phyloP scores from a whole-genome alignment of 257 asterid species.

The Lycium ferocissimum region DNA sequence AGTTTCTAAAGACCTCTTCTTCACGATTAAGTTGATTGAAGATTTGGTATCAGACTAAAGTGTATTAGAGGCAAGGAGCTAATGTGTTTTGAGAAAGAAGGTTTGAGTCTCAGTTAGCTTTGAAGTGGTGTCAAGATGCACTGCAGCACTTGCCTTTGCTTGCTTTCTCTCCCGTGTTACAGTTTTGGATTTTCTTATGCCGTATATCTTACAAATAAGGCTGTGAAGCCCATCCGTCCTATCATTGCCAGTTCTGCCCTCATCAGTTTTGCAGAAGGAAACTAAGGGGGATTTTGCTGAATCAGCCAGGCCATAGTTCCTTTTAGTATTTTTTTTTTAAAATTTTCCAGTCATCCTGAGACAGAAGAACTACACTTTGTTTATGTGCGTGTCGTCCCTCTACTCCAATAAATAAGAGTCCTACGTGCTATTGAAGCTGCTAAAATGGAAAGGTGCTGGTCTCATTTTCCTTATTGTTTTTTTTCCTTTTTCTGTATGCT shows the following conservation, averaged over 20 bases:
- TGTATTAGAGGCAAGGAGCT: constrained; percentile 34
- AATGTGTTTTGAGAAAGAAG: constrained; percentile 41
- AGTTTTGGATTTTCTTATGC: constrained; percentile 44
- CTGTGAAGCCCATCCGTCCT: constrained; percentile 55
- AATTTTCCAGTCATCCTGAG: constrained; percentile 41
- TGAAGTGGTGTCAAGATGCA: constrained; percentile 51
- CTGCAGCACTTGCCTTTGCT: constrained; percentile 41
- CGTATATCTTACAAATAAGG: constrained; percentile 57
- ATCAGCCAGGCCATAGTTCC: constrained; percentile 57
- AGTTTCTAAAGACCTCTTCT: constrained; percentile 26
- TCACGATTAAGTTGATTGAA: constrained; percentile 46
- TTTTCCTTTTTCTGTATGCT: constrained; percentile 10
- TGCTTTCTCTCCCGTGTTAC: constrained; percentile 35
- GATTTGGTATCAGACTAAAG: constrained; percentile 40
- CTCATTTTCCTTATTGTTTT: neutral
- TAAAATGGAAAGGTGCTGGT: constrained; percentile 81
- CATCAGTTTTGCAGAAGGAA: constrained; percentile 44
- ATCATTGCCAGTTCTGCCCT: constrained; percentile 42
- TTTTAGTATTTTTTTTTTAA: constrained; percentile 31
- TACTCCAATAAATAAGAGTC: constrained; percentile 42
- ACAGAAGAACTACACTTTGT: constrained; percentile 37
- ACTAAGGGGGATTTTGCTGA: constrained; percentile 62
- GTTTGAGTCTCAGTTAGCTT: neutral
- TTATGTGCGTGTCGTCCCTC: constrained; percentile 29
- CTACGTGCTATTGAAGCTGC: constrained; percentile 49